phyloP scores from a whole-genome alignment of 305 asterid species.

The Plantago lanceolata region DNA sequence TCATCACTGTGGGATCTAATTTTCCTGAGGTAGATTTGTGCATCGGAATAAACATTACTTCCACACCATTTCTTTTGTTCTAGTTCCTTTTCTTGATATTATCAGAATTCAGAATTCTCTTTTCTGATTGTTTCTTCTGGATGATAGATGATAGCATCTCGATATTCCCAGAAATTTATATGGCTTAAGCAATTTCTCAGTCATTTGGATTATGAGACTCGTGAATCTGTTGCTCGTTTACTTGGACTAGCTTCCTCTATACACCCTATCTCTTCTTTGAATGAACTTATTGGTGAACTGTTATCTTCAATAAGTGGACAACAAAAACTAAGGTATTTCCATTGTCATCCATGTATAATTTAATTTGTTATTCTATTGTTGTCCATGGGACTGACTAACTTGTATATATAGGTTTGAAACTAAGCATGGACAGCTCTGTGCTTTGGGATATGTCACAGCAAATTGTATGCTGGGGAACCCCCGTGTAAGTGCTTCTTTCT shows the following conservation, averaged over 20 bases:
- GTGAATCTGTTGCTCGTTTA: constrained; percentile 86
- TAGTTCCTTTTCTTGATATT: constrained; percentile 16
- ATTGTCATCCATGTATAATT: constrained; percentile 14
- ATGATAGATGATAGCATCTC: constrained; percentile 69
- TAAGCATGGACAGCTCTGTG: constrained; percentile 77
- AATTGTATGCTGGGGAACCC: constrained; percentile 63
- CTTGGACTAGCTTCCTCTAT: constrained; percentile 85
- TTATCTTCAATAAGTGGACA: constrained; percentile 57
- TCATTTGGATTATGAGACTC: constrained; percentile 82
- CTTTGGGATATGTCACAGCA: constrained; percentile 87
- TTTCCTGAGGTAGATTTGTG: constrained; percentile 65
- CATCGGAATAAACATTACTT: constrained; percentile 19
- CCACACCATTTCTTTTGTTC: constrained; percentile 18
- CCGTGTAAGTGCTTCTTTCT: constrained; percentile 56
- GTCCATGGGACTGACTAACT: constrained; percentile 16
- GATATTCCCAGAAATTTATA: constrained; percentile 62
- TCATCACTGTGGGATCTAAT: constrained; percentile 71
- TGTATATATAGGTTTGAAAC: constrained; percentile 65
- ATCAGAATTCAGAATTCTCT: constrained; percentile 22
- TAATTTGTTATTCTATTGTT: constrained; percentile 19
- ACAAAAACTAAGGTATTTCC: constrained; percentile 64
- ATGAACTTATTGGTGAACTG: constrained; percentile 64
- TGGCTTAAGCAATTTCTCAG: constrained; percentile 82
- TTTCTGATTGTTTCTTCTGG: constrained; percentile 25
- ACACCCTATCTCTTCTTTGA: constrained; percentile 56